These are phyloP conservation scores for Artemisia tridentata DNA, from an alignment of 129 eudicot genomes.

Conservation along the genomic window DNA sequence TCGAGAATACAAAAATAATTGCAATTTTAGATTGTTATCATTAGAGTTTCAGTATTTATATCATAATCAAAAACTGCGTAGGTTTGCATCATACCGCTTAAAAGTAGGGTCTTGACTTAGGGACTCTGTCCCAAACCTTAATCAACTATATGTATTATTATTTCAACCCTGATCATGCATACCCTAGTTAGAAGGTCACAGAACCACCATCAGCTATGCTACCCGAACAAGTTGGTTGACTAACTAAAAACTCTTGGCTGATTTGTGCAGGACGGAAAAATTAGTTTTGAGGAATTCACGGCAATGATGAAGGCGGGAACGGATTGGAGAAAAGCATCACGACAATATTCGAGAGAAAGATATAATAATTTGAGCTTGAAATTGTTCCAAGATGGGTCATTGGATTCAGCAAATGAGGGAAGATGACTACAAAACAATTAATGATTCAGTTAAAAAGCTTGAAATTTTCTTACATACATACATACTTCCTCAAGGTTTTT, in stretches of 20 bases:
- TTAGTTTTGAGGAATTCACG: slow-evolving; percentile 84
- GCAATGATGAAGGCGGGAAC: slow-evolving; percentile 97
- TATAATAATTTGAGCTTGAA: slow-evolving; percentile 76
- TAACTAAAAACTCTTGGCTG: not conserved
- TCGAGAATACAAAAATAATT: too few relatives aligned
- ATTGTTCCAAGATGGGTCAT: slow-evolving; percentile 73
- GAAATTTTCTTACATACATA: not conserved
- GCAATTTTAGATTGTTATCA: too few relatives aligned
- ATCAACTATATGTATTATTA: too few relatives aligned
- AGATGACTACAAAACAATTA: slow-evolving; percentile 32
- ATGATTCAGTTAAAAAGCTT: slow-evolving; percentile 16
- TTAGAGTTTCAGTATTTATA: too few relatives aligned
- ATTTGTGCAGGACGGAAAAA: slow-evolving; percentile 69
- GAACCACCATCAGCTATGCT: too few relatives aligned
- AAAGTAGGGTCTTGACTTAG: too few relatives aligned
- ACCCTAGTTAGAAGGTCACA: too few relatives aligned
- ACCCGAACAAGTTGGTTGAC: not conserved
- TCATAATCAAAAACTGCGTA: too few relatives aligned
- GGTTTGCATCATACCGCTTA: too few relatives aligned
- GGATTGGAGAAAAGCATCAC: slow-evolving; percentile 98
- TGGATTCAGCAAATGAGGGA: slow-evolving; percentile 35
- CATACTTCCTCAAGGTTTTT: slow-evolving; percentile 8
- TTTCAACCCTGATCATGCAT: too few relatives aligned
- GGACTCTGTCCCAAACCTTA: too few relatives aligned
- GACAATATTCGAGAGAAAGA: slow-evolving; percentile 86